Conservation (phyloP, 306 rosid genomes). For the Senna tora region DNA sequence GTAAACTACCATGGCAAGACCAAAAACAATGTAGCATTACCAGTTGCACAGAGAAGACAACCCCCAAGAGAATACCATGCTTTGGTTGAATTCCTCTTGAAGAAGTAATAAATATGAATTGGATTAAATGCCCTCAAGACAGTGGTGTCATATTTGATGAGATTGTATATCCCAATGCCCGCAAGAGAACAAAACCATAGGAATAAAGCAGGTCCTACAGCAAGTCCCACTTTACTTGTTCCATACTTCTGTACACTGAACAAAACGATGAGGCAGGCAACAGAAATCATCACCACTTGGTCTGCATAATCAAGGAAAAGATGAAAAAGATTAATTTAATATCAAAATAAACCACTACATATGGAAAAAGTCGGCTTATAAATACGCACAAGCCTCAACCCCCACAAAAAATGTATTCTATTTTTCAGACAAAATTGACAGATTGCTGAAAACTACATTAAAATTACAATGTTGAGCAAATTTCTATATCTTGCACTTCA, state of each 20-base stretch:
- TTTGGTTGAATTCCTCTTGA: slow-evolving; percentile 90
- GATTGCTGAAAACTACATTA: slow-evolving; percentile 9
- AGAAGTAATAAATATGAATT: slow-evolving; percentile 81
- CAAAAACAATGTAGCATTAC: slow-evolving; percentile 47
- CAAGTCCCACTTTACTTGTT: slow-evolving; percentile 94
- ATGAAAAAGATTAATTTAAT: slow-evolving; percentile 33
- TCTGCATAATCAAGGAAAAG: slow-evolving; percentile 61
- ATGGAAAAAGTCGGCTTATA: slow-evolving; percentile 4
- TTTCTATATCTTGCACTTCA: background rate
- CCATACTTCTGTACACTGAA: slow-evolving; percentile 97
- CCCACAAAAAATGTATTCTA: background rate
- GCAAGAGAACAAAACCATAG: slow-evolving; percentile 95
- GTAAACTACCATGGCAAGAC: slow-evolving; percentile 26
- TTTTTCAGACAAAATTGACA: slow-evolving; percentile 4
- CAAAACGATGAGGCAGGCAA: slow-evolving; percentile 77
- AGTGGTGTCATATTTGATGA: slow-evolving; percentile 69
- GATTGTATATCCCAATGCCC: slow-evolving; percentile 83
- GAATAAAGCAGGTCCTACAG: slow-evolving; percentile 93
- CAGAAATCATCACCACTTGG: slow-evolving; percentile 88
- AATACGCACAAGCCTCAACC: background rate
- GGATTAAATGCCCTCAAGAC: slow-evolving; percentile 94
- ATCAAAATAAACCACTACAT: slow-evolving; percentile 18
- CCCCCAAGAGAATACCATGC: slow-evolving; percentile 99
- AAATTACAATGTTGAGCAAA: background rate
- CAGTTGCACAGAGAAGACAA: slow-evolving; percentile 96